These are phyloP conservation scores for Stenocarpella maydis DNA, from an alignment of 2,329 filamentous ascomycete genomes.

Conservation along the genomic window DNA sequence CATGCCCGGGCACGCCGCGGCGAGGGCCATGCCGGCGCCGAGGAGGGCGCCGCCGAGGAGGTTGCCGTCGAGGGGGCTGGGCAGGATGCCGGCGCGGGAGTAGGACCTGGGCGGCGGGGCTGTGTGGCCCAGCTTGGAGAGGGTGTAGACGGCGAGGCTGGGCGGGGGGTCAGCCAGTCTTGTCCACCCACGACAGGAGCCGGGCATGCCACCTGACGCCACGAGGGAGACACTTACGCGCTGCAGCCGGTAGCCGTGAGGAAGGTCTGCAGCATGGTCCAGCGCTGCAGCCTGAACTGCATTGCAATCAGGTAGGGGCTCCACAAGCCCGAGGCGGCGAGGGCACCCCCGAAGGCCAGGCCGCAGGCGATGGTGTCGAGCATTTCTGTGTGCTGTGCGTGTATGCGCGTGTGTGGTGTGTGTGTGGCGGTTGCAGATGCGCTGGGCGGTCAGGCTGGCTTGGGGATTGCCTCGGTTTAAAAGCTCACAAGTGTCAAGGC, in stretches of 20 bases:
- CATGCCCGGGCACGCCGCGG: constrained; percentile 72
- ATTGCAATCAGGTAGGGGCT: constrained; percentile 65
- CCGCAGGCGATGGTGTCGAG: constrained; percentile 56
- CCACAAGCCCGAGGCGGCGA: constrained; percentile 67
- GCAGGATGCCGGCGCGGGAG: constrained; percentile 61
- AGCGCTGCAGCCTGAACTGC: constrained; percentile 68
- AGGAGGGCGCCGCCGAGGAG: constrained; percentile 68
- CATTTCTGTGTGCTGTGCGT: not conserved
- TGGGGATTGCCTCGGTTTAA: not conserved
- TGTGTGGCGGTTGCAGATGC: no score
- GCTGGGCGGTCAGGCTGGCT: no score
- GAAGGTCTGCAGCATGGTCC: constrained; percentile 73
- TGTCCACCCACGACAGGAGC: not conserved
- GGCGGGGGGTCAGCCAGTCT: constrained; percentile 6
- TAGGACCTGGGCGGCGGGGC: constrained; percentile 57
- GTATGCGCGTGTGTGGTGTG: no score
- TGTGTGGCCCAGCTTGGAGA: constrained; percentile 53
- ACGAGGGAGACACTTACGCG: constrained; percentile 55
- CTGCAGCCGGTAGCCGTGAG: constrained; percentile 68
- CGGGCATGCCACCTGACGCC: no score
- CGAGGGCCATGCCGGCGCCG: constrained; percentile 72
- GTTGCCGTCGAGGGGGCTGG: constrained; percentile 67
- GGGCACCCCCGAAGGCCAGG: constrained; percentile 67
- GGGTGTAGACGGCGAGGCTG: constrained; percentile 55
- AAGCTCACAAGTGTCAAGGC: no score